Evolutionary conservation across 805 yeast species (phyloP), one percentile per base, ranked within the genome.

Genomic region (Candida awuae): DNA sequence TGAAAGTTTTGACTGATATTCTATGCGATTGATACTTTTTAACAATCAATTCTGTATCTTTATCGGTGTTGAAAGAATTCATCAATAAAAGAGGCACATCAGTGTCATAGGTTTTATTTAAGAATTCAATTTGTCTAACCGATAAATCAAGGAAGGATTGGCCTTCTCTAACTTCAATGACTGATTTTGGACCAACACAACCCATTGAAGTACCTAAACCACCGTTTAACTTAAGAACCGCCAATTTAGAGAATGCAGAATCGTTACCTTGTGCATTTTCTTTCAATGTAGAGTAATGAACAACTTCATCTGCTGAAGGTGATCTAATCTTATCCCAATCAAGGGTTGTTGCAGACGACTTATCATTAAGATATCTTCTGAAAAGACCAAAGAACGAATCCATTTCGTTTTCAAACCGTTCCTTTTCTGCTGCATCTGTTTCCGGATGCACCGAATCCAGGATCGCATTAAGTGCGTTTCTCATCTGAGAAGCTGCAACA

Each of bases 201-300:
- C 98, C 98, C 98, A 92, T 92, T 8, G 97, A 90, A 16, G 98
- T 92, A 59, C 98, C 98, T 52, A 92, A 73, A 31, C 98, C 98
- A 71, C 98, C 98, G 61, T 92, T 92, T 61, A 92, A 75, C 68
- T 92, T 92, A 63, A 92, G 73, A 30, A 92, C 98, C 8, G 97
- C 97, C 60, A 92, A 74, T 63, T 88, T 88, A 51, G 28, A 25
- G 28, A 25, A 25, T 25, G 77, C 65, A 55, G 92, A 71, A 61
- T 76, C 71, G 14, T 32, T 27, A 44, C 65, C 62, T 34, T 51
- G 49, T 16, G 42, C 35, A 32, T 61, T 61, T 34, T 66, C 68
- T 5, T 56, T 56, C 48, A 87, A 70, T 28, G 69, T 56, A 29
- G 64, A 55, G 68, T 84, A 92, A 51, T 78, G 79, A 41, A 87